Evolutionary conservation across 2,329 filamentous ascomycete species (phyloP), one percentile per base, ranked within the genome.

Genomic region (Alternaria sp.): DNA sequence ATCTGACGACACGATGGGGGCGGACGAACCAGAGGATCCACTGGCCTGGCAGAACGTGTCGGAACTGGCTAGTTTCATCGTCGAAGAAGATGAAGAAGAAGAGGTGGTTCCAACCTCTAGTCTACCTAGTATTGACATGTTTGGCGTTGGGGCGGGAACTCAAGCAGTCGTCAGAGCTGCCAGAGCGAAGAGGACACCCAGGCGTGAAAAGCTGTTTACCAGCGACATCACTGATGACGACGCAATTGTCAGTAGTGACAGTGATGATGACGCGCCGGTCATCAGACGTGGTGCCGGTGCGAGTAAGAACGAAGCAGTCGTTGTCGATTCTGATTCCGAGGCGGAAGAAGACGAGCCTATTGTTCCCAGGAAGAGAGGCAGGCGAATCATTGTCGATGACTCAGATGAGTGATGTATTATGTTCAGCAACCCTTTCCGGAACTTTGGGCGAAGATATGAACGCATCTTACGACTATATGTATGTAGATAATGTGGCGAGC

Each of bases 41-140:
- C 79, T 79, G 46, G 78, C 75, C 24, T 76, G 81, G 42, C 74
- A 78, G 39, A 57, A 76, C 5, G 81, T 83, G 59, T 83, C 81
- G 5, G 82, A 84, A 46, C 75, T 83, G 5, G 72, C 74, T 9
- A 80, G 78, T 54, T 84, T 84, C 64, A 78, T 84, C 46, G 81
- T 78, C 0, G 79, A 77, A 30, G 79, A 79, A n/a, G 80, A 80
- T 28, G 79, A 75, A 4, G 73, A 75, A 4, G 73, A 74, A 8
- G 64, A 69, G 6, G 68, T 75, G 5, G 32, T 71, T 6, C 73
- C 78, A 6, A 65, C 65, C 11, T 77, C 75, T 7, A 78, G 75
- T 56, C 66, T 78, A 11, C 75, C 75, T 6, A 68, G 67, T 34
- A 46, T 73, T 14, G 67, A 72, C 49, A 62, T 73, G 5, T 65